Evolutionary conservation across 2,329 filamentous ascomycete species (phyloP).

Genomic region (Colletotrichum truncatum): DNA sequence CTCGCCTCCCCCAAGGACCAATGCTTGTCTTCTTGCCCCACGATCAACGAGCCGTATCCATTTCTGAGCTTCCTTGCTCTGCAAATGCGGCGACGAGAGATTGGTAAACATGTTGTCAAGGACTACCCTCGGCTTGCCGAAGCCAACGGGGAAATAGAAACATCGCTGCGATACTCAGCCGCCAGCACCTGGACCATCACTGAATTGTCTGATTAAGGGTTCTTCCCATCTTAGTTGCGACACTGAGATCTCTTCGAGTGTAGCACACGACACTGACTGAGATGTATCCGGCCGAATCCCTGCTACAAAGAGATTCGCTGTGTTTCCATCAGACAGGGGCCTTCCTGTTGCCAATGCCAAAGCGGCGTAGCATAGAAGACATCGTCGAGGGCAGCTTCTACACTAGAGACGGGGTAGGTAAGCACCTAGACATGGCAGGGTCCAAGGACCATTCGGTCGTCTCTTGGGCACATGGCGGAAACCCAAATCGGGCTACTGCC

Average conservation of each 20-base stretch:
- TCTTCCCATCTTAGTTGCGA: not conserved
- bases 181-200: not conserved
- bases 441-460: not conserved
- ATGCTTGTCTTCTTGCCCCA: too few species aligned
- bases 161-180: constrained; percentile 3
- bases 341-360: not conserved
- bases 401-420: not conserved
- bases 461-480: not conserved
- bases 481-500: not conserved
- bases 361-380: not conserved
- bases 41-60: not conserved
- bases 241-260: not conserved
- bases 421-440: not conserved
- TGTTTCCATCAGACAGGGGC: constrained; percentile 6
- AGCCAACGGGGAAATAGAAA: not conserved
- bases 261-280: not conserved
- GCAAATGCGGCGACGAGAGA: not conserved
- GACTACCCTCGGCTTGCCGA: not conserved
- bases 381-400: not conserved
- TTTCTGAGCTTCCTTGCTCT: not conserved
- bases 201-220: not conserved
- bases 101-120: not conserved
- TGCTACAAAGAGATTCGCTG: not conserved
- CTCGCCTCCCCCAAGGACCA: too few species aligned
- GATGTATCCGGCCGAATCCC: not conserved